Conservation (phyloP, 2,329 filamentous ascomycete genomes). For the Fusarium siculi region DNA sequence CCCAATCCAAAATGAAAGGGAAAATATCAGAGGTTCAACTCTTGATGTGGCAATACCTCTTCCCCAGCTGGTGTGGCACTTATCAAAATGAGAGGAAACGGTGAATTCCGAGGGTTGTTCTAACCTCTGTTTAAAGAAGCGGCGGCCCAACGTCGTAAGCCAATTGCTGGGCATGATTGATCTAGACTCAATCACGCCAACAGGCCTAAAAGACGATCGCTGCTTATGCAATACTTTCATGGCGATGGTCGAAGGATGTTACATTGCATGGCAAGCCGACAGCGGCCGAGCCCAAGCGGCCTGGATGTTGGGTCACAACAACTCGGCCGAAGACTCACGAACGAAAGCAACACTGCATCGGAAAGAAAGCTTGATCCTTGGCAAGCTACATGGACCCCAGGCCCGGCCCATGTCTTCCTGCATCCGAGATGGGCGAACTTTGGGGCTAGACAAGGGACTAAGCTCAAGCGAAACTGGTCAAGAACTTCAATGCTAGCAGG, state of each 20-base stretch:
- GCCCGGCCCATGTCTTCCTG: constrained; percentile 22
- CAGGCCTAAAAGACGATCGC: not conserved
- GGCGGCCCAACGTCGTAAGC: constrained; percentile 1
- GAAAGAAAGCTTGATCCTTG: constrained; percentile 18
- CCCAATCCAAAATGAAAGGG: not conserved
- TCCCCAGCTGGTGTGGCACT: constrained; percentile 26
- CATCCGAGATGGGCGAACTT: constrained; percentile 21
- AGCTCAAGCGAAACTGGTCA: constrained; percentile 27
- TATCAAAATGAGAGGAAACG: constrained; percentile 11
- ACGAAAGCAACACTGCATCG: constrained; percentile 2
- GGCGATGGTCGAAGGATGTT: not conserved
- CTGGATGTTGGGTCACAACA: constrained; percentile 1
- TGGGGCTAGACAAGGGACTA: constrained; percentile 22
- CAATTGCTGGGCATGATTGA: constrained; percentile 3
- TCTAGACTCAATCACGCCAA: not conserved
- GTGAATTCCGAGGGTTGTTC: constrained; percentile 14
- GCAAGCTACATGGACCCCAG: constrained; percentile 10
- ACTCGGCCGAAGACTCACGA: constrained; percentile 35
- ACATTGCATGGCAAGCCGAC: constrained; percentile 24
- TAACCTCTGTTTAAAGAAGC: not conserved
- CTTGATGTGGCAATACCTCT: constrained; percentile 27
- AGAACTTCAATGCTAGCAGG: constrained; percentile 18
- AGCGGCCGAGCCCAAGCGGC: constrained; percentile 31
- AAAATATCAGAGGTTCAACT: constrained; percentile 11
- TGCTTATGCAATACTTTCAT: not conserved